Conservation (phyloP, 352 stramenopile genomes). For the Phytophthora rubi region DNA sequence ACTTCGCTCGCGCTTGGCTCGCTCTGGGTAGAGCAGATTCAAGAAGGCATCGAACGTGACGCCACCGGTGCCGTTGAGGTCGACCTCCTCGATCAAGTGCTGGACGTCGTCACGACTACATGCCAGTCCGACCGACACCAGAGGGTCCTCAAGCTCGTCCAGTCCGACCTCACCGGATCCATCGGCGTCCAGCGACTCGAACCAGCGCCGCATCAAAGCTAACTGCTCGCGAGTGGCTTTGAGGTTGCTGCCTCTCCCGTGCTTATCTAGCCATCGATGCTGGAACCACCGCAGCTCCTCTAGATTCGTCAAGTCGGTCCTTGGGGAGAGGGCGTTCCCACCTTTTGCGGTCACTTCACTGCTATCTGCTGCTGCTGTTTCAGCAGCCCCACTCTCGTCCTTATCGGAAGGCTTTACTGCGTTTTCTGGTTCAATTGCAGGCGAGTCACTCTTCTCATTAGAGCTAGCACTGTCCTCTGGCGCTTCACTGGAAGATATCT, state of each 20-base stretch:
- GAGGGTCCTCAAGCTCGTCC: conserved; percentile 86
- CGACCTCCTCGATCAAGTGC: conserved; percentile 73
- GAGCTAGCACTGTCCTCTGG: neutral
- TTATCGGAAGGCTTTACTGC: neutral
- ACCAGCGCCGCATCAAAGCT: conserved; percentile 80
- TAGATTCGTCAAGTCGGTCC: conserved; percentile 41
- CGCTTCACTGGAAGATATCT: neutral
- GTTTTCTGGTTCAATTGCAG: neutral
- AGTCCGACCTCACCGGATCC: conserved; percentile 81
- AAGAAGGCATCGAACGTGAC: conserved; percentile 83
- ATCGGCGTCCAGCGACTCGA: conserved; percentile 88
- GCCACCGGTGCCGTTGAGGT: conserved; percentile 64
- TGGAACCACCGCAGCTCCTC: conserved; percentile 81
- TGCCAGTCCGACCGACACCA: conserved; percentile 88
- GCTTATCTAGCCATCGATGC: conserved; percentile 79
- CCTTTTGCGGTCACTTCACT: neutral
- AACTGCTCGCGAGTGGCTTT: conserved; percentile 74
- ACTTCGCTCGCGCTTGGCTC: conserved; percentile 43
- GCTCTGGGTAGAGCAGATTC: conserved; percentile 68
- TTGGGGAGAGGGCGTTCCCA: conserved; percentile 2
- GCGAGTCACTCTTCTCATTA: neutral
- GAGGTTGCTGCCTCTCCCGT: conserved; percentile 74
- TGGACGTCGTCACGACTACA: conserved; percentile 76
- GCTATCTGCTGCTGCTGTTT: conserved; percentile 1
- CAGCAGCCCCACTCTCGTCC: neutral